These are phyloP conservation scores for Celoporthe dispersa DNA, from an alignment of 2,329 filamentous ascomycete species.

Conservation along the genomic window DNA sequence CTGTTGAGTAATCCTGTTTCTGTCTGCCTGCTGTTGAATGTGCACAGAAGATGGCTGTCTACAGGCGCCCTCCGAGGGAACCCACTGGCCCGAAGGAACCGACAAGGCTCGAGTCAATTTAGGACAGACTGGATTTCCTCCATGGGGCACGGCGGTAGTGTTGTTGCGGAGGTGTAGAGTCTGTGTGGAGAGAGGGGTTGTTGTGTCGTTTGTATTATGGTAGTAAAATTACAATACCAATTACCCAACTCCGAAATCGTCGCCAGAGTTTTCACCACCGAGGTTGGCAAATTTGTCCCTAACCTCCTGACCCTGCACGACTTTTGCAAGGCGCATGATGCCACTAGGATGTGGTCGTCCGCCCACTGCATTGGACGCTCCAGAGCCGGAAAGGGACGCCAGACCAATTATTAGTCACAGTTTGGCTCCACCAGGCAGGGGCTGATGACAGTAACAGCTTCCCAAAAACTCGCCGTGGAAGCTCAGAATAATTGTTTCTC, in stretches of 20 bases:
- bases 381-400: constrained; percentile 5
- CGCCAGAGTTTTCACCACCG: constrained; percentile 7
- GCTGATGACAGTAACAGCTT: constrained; percentile 13
- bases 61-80: not conserved
- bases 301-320: not conserved
- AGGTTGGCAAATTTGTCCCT: not conserved
- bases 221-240: not conserved
- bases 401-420: constrained; percentile 13
- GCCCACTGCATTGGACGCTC: constrained; percentile 2
- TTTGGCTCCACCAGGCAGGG: constrained; percentile 5
- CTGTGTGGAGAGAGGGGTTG: too few species aligned
- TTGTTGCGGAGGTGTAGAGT: not conserved
- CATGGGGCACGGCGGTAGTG: not conserved
- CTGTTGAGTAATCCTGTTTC: not conserved
- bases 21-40: not conserved
- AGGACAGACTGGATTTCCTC: not conserved
- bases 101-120: not conserved
- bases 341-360: not conserved
- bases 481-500: not conserved
- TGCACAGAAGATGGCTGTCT: not conserved
- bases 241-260: constrained; percentile 8
- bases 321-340: constrained; percentile 8
- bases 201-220: not conserved
- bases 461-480: constrained; percentile 5
- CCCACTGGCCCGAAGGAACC: not conserved